These are phyloP conservation scores for Penicillium flavigenum DNA, from an alignment of 495 filamentous ascomycete species.

Conservation along the genomic window DNA sequence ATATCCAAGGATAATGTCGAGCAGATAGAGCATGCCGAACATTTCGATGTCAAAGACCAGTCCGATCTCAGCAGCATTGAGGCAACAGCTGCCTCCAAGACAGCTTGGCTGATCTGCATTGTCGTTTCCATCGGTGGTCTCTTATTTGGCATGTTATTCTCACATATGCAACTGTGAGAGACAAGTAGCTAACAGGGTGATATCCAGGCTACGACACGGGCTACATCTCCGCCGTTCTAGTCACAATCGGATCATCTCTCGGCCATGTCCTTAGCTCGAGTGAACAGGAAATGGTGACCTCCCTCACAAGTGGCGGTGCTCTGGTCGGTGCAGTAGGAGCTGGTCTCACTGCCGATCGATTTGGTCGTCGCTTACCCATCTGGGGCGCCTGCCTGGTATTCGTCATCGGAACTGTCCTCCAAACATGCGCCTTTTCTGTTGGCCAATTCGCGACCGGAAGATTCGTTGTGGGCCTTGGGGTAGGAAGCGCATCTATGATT, in stretches of 20 bases:
- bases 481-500: constrained; percentile 54
- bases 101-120: constrained; percentile 21
- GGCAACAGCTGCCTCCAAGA: constrained; percentile 18
- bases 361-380: constrained; percentile 49
- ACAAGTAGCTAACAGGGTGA: neutral
- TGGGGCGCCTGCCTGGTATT: constrained; percentile 51
- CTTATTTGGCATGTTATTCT: constrained; percentile 16
- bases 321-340: constrained; percentile 48
- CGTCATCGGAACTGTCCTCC: constrained; percentile 41
- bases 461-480: constrained; percentile 52
- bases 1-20: constrained; percentile 11
- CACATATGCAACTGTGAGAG: no score
- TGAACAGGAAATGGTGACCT: constrained; percentile 24
- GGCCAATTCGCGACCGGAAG: constrained; percentile 51
- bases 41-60: constrained; percentile 3
- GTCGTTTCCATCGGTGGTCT: constrained; percentile 22
- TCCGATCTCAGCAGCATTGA: constrained; percentile 18
- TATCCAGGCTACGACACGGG: constrained; percentile 22
- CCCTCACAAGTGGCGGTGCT: constrained; percentile 22
- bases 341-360: constrained; percentile 49
- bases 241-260: constrained; percentile 15
- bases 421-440: constrained; percentile 46
- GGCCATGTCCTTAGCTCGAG: constrained; percentile 19
- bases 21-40: constrained; percentile 16
- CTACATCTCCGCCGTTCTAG: constrained; percentile 22